phyloP scores from a whole-genome alignment of 1,284 basidiomycete species.

The Ganoderma meredithae region DNA sequence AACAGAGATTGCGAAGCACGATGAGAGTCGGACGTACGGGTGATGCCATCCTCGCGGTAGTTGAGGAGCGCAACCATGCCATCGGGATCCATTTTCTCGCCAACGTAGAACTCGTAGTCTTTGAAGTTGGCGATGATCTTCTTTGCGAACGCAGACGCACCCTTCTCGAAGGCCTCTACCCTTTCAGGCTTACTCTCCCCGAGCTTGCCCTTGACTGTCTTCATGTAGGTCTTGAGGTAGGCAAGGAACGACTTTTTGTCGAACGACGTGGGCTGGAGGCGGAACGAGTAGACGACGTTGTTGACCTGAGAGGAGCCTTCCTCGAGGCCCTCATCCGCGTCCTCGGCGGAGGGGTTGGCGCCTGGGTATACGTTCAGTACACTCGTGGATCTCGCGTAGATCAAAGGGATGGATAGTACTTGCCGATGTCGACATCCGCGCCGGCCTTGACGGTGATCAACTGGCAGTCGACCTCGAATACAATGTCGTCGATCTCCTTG shows the following conservation, averaged over 20 bases:
- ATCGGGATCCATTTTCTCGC: slow-evolving; percentile 87
- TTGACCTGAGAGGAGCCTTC: slow-evolving; percentile 83
- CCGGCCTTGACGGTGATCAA: slow-evolving; percentile 82
- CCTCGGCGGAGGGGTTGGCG: slow-evolving; percentile 93
- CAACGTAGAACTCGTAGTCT: slow-evolving; percentile 91
- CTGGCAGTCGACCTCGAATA: slow-evolving; percentile 90
- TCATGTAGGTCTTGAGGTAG: slow-evolving; percentile 94
- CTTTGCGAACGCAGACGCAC: slow-evolving; percentile 81
- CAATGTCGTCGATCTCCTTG: slow-evolving; percentile 85
- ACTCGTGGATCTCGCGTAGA: slow-evolving; percentile 27
- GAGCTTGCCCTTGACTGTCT: slow-evolving; percentile 76
- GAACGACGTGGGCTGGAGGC: slow-evolving; percentile 84
- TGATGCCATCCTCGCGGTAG: slow-evolving; percentile 80
- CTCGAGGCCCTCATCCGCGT: slow-evolving; percentile 84
- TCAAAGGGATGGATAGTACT: slow-evolving; percentile 36
- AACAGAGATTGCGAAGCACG: neutral
- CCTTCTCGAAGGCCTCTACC: slow-evolving; percentile 86
- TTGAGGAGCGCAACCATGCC: slow-evolving; percentile 93
- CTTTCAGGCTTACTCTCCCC: slow-evolving; percentile 67
- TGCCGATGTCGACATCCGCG: slow-evolving; percentile 90
- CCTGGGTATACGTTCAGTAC: slow-evolving; percentile 53
- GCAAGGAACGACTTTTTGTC: slow-evolving; percentile 92
- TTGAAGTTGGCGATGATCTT: slow-evolving; percentile 93
- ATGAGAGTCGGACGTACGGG: slow-evolving; percentile 60
- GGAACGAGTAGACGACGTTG: slow-evolving; percentile 94